phyloP scores from a whole-genome alignment of 73 alveolate genomes.

The Paramecium sexaurelia region DNA sequence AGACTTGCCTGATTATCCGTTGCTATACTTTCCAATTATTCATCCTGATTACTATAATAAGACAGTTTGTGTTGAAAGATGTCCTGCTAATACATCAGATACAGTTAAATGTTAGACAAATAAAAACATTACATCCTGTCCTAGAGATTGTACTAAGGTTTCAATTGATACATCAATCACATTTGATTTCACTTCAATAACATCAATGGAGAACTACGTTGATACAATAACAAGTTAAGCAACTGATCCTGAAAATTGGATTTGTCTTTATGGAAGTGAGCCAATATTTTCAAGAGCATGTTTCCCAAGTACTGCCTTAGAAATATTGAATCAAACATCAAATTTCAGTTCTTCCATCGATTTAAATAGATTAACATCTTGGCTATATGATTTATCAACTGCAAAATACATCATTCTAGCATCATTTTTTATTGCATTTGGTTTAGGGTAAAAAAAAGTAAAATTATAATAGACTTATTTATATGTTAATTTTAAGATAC shows the following conservation, averaged over 20 bases:
- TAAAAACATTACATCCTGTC: not conserved
- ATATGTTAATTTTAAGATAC: conserved; percentile 62
- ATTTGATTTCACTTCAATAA: not conserved
- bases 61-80: conserved; percentile 13
- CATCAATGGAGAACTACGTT: not conserved
- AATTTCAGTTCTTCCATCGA: not conserved
- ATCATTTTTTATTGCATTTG: conserved; percentile 39
- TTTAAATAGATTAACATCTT: conserved; percentile 1
- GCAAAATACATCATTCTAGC: conserved; percentile 38
- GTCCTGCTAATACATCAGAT: not conserved
- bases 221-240: not conserved
- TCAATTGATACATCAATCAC: not conserved
- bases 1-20: not conserved
- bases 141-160: not conserved
- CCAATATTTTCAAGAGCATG: conserved; percentile 36
- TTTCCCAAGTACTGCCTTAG: conserved; percentile 6
- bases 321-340: not conserved
- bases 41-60: conserved; percentile 33
- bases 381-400: conserved; percentile 6
- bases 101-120: not conserved
- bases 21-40: conserved; percentile 19
- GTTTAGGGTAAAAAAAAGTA: not conserved
- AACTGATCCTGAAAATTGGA: not conserved
- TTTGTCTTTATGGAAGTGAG: conserved; percentile 4
- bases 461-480: not conserved